Percentiles rank a stretch among this genome's conserved stretches.
These are phyloP conservation scores for Calonectria pseudoreteaudii DNA, from an alignment of 2,329 filamentous ascomycete genomes.

Conservation along the genomic window DNA sequence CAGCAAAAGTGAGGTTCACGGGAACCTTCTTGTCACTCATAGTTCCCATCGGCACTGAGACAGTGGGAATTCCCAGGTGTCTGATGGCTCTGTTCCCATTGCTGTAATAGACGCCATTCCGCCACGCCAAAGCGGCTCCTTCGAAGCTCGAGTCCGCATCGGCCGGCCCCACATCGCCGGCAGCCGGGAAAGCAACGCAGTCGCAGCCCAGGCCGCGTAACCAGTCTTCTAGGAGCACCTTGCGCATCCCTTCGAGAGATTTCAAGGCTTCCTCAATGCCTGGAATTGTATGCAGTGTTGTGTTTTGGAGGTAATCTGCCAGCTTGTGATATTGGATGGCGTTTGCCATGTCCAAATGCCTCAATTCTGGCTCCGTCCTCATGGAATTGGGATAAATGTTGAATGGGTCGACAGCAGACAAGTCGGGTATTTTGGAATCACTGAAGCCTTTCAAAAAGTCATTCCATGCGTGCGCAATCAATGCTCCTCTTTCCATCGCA, in stretches of 20 bases:
- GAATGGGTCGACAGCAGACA: constrained; percentile 53
- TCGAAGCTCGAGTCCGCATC: constrained; percentile 55
- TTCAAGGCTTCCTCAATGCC: constrained; percentile 55
- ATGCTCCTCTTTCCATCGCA: constrained; percentile 19
- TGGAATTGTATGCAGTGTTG: constrained; percentile 54
- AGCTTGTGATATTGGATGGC: constrained; percentile 23
- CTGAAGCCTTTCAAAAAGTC: constrained; percentile 20
- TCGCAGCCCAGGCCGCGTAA: constrained; percentile 57
- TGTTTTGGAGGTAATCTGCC: background rate
- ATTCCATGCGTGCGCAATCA: constrained; percentile 36
- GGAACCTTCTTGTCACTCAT: constrained; percentile 61
- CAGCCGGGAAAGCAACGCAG: constrained; percentile 60
- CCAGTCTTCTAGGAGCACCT: constrained; percentile 63
- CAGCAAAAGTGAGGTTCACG: constrained; percentile 64
- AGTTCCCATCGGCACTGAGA: constrained; percentile 65
- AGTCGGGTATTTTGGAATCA: constrained; percentile 28
- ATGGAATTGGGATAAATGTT: constrained; percentile 40
- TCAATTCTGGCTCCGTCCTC: constrained; percentile 21
- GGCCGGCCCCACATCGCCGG: constrained; percentile 62
- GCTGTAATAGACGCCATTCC: constrained; percentile 63
- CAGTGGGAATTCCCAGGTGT: constrained; percentile 65
- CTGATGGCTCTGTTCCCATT: constrained; percentile 65
- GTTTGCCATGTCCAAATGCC: constrained; percentile 10
- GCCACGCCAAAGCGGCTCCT: constrained; percentile 30
- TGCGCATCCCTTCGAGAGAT: constrained; percentile 32